Base-by-base conservation (phyloP, 2,329 filamentous ascomycete genomes). In the Arthrinium phaeospermum region DNA sequence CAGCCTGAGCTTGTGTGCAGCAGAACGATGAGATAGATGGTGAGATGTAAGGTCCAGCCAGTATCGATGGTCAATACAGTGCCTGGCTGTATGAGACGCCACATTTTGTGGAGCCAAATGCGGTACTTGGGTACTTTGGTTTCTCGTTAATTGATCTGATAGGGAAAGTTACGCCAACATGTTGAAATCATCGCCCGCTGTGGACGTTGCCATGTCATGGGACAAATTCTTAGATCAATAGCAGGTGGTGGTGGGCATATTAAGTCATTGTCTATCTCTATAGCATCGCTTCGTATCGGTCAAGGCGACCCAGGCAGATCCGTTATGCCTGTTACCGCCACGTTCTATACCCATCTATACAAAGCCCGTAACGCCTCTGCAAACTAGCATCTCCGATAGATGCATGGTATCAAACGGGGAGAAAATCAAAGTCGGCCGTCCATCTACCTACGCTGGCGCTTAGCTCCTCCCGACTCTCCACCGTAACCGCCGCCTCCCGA, bases 391-490 rank as follows among this genome's bases (percentile, higher is more conserved):
- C 34, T 41, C n/a, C 22, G 10, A 41, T 13, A 64, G 57, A 64
- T 64, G 34, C 57, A 57, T n/a, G 27, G 41, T n/a, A 41, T 64
- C 30, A 64, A n/a, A n/a, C 34, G 19, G 34, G 41, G 57, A 64
- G 22, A 16, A 64, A 24, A n/a, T 12, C 34, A 37, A 24, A 10
- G 19, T n/a, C 57, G 7, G 19, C 19, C 30, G 34, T 14, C 34
- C 57, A 64, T 22, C 57, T 64, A 64, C 13, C 57, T 64, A n/a
- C 57, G 57, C 57, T 64, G 57, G n/a, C 57, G 57, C 22, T 64
- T 64, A 12, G 34, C 57, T 4, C 34, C 57, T 41, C 57, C 57
- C 1, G 57, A 37, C 8, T 64, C 57, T 41, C 57, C 57, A 12
- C 57, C 34, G 22, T n/a, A n/a, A 41, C 34, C 57, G 7, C 57